A percentile compares a stretch with the other conserved stretches of the same genome.
Evolutionary conservation across 306 rosid species (phyloP).

Genomic region (Fagus sylvatica): DNA sequence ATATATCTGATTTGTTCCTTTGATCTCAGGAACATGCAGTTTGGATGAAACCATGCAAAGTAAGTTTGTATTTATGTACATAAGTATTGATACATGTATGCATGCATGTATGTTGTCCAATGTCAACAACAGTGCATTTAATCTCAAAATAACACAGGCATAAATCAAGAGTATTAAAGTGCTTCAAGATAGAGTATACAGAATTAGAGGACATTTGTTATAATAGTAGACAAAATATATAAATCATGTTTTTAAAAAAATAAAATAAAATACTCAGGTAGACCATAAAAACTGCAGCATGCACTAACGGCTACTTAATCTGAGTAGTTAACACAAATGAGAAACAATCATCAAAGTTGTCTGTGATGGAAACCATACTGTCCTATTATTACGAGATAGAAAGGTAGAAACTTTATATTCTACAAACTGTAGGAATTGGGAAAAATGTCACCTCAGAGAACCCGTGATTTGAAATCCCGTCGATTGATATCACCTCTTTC

Average conservation of each 20-base stretch:
- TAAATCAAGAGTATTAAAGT: neutral
- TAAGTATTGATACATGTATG: neutral
- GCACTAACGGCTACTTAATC: constrained; percentile 1
- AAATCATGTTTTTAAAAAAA: too few relatives aligned
- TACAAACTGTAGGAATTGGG: neutral
- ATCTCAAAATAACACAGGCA: neutral
- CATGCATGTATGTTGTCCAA: neutral
- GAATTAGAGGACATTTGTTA: neutral
- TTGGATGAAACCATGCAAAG: neutral
- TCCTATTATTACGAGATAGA: neutral
- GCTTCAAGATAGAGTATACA: neutral
- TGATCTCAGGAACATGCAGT: neutral
- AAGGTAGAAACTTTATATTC: neutral
- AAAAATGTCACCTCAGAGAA: constrained; percentile 71
- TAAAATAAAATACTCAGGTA: neutral
- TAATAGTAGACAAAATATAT: neutral
- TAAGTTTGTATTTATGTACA: neutral
- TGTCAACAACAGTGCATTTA: neutral
- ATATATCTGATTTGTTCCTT: too few relatives aligned
- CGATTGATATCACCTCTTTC: constrained; percentile 71
- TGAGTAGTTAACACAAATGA: neutral
- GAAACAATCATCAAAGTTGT: neutral
- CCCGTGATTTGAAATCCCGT: constrained; percentile 78
- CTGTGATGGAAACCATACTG: neutral
- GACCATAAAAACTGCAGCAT: neutral